Conservation (phyloP, 2,329 filamentous ascomycete species). For the Hymenoscyphus salicellus region DNA sequence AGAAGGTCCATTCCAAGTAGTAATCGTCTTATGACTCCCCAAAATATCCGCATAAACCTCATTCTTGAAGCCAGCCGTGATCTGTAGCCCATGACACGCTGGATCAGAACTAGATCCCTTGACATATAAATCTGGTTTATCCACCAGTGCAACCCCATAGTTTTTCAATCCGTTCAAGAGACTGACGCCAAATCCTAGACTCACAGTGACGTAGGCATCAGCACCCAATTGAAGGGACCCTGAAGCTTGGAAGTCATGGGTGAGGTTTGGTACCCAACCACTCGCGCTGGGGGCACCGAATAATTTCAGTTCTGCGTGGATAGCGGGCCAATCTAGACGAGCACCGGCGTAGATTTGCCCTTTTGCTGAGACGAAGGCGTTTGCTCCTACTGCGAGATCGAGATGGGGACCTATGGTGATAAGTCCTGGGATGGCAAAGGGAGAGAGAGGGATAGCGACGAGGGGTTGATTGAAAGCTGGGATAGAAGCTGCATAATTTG, state of each 20-base stretch:
- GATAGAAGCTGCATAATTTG: conserved; percentile 8
- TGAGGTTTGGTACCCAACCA: conserved; percentile 7
- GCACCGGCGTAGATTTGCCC: conserved; percentile 10
- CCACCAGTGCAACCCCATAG: conserved; percentile 9
- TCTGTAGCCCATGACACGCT: conserved; percentile 3
- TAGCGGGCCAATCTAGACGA: conserved; percentile 8
- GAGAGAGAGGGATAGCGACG: conserved; percentile 10
- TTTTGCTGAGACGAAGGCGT: conserved; percentile 4
- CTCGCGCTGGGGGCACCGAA: conserved; percentile 11
- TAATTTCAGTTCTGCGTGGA: conserved; percentile 12
- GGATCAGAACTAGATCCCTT: neutral
- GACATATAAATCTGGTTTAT: conserved; percentile 13
- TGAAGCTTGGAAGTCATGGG: conserved; percentile 2
- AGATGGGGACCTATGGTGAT: conserved; percentile 14
- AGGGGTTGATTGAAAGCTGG: conserved; percentile 9
- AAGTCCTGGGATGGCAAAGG: conserved; percentile 11
- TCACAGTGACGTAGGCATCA: conserved; percentile 8
- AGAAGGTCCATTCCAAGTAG: conserved; percentile 10
- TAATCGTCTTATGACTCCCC: conserved; percentile 6
- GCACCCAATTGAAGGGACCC: conserved; percentile 4
- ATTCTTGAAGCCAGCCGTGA: conserved; percentile 11
- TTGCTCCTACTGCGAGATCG: conserved; percentile 13
- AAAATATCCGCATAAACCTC: conserved; percentile 13
- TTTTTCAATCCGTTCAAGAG: conserved; percentile 11
- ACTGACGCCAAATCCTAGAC: conserved; percentile 13